Conservation (phyloP, 2,329 filamentous ascomycete species). For the Lecanicillium sp. region DNA sequence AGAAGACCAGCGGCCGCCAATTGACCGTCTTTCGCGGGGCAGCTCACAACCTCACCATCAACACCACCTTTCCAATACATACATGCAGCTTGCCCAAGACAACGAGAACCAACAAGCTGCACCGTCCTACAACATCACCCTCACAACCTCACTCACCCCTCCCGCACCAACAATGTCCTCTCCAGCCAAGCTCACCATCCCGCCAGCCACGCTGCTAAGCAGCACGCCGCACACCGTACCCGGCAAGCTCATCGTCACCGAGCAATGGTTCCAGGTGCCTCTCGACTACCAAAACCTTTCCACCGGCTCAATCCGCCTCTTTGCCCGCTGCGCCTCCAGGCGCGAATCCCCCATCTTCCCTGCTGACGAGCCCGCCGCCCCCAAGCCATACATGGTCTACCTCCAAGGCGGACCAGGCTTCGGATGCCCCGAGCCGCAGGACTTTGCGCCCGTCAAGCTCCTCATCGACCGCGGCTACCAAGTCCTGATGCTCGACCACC, state of each 20-base stretch:
- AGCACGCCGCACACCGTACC: constrained; percentile 34
- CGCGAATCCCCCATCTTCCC: constrained; percentile 53
- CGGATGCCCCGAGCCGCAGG: constrained; percentile 66
- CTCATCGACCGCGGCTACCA: constrained; percentile 78
- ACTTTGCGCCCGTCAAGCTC: constrained; percentile 59
- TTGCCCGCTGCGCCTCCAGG: constrained; percentile 65
- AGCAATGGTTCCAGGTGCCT: constrained; percentile 82
- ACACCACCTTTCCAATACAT: too few species aligned
- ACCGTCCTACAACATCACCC: too few species aligned
- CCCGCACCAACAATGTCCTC: constrained; percentile 7
- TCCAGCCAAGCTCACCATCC: constrained; percentile 18
- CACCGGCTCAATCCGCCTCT: constrained; percentile 59
- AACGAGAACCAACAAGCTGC: too few species aligned
- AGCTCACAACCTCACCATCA: too few species aligned
- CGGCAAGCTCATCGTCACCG: constrained; percentile 66
- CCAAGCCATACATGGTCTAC: constrained; percentile 58
- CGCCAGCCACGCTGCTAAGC: constrained; percentile 29
- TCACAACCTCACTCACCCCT: too few species aligned
- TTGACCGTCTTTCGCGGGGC: too few species aligned
- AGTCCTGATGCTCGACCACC: constrained; percentile 79
- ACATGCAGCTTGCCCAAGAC: too few species aligned
- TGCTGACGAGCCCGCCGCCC: constrained; percentile 24
- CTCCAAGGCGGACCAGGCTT: constrained; percentile 83
- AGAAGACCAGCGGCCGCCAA: too few species aligned
- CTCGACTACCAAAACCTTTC: constrained; percentile 62